Evolutionary conservation across 2,329 filamentous ascomycete genomes (phyloP).

Genomic region (Bipolaris victoriae): DNA sequence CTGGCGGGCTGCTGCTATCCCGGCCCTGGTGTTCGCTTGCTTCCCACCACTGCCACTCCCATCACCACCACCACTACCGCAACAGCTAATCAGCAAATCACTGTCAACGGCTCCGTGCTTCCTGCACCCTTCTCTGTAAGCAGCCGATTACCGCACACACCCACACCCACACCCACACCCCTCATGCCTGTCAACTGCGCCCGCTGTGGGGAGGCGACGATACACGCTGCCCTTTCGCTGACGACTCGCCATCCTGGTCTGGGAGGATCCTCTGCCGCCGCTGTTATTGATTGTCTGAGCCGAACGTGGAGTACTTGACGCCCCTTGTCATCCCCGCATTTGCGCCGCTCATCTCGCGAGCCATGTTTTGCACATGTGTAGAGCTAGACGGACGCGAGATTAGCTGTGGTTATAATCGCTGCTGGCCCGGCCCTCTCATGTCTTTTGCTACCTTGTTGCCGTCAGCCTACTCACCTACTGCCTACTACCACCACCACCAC

Average conservation of each 20-base stretch:
- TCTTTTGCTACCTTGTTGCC: constrained; percentile 6
- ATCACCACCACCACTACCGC: neutral
- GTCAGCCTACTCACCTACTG: constrained; percentile 1
- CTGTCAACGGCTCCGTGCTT: constrained; percentile 31
- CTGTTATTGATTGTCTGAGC: constrained; percentile 35
- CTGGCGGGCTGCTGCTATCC: constrained; percentile 24
- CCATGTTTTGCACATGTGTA: constrained; percentile 25
- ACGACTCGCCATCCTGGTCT: constrained; percentile 29
- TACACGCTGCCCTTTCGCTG: constrained; percentile 25
- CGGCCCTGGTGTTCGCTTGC: neutral
- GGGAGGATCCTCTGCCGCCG: constrained; percentile 31
- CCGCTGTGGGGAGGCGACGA: constrained; percentile 29
- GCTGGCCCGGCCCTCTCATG: constrained; percentile 19
- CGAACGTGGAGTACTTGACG: constrained; percentile 40
- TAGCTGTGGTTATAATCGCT: constrained; percentile 31
- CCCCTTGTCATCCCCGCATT: constrained; percentile 45
- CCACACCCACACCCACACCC: constrained; percentile 8
- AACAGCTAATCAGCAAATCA: constrained; percentile 11
- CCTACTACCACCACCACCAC: too few relatives aligned
- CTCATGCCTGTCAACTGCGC: constrained; percentile 34
- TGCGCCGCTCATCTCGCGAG: constrained; percentile 40
- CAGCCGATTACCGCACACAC: constrained; percentile 21
- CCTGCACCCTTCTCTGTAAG: constrained; percentile 38
- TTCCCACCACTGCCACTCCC: too few relatives aligned
- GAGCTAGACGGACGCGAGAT: constrained; percentile 31